Percentiles rank a stretch among this genome's conserved stretches.
Evolutionary conservation across 2,329 filamentous ascomycete genomes (phyloP).

Genomic region (Lachnellula arida): DNA sequence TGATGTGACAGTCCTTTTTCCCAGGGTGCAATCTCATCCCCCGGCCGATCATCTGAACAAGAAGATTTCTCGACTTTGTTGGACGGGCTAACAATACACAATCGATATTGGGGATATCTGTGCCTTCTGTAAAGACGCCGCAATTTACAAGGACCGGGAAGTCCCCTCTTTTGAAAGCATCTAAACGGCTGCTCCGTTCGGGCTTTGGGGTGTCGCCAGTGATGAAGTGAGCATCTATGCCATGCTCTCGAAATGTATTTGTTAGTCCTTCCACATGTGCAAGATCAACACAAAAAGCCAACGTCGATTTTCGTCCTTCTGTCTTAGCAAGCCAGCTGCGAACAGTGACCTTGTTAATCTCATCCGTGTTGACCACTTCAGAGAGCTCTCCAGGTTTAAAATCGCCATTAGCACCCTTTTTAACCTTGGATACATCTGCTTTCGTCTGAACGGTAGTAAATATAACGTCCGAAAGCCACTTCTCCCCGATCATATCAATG

Average conservation of each 20-base stretch:
- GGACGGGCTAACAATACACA: conserved; percentile 84
- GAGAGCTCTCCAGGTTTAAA: conserved; percentile 78
- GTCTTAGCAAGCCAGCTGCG: conserved; percentile 82
- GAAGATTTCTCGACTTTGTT: conserved; percentile 85
- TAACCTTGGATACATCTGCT: conserved; percentile 71
- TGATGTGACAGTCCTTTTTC: conserved; percentile 87
- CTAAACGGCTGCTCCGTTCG: conserved; percentile 65
- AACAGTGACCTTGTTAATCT: conserved; percentile 79
- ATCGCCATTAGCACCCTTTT: conserved; percentile 63
- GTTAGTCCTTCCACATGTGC: conserved; percentile 75
- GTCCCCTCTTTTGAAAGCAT: conserved; percentile 68
- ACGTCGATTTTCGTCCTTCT: conserved; percentile 68
- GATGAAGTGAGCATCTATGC: conserved; percentile 81
- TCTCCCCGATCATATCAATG: conserved; percentile 77
- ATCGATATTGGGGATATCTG: conserved; percentile 96
- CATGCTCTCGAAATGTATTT: conserved; percentile 67
- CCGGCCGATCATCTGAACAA: conserved; percentile 96
- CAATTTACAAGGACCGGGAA: conserved; percentile 92
- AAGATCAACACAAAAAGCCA: conserved; percentile 92
- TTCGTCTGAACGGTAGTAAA: conserved; percentile 89
- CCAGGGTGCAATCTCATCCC: conserved; percentile 78
- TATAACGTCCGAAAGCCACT: conserved; percentile 86
- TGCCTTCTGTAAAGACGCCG: conserved; percentile 94
- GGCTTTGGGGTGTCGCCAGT: conserved; percentile 71
- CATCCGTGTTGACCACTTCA: conserved; percentile 72